Evolutionary conservation across 2,329 filamentous ascomycete species (phyloP).

Genomic region (Sarocladium brachiariae): DNA sequence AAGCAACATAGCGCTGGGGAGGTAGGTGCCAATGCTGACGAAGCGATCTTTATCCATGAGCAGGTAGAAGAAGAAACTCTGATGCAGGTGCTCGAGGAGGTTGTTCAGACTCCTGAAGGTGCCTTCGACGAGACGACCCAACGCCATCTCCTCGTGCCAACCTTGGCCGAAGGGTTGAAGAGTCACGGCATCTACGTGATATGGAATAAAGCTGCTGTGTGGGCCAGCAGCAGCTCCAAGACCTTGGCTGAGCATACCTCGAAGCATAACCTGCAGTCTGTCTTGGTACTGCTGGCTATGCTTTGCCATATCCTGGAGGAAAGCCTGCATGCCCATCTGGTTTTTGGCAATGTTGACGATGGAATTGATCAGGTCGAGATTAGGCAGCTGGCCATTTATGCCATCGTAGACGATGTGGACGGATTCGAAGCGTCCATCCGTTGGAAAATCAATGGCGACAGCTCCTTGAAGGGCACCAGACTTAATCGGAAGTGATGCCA

Average conservation of each 20-base stretch:
- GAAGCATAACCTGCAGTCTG: slow-evolving; percentile 78
- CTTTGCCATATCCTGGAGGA: slow-evolving; percentile 83
- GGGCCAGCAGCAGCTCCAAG: slow-evolving; percentile 76
- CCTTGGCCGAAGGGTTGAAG: slow-evolving; percentile 83
- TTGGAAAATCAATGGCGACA: slow-evolving; percentile 87
- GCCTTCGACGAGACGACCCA: slow-evolving; percentile 84
- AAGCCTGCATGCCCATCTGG: slow-evolving; percentile 84
- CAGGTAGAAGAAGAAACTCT: slow-evolving; percentile 99
- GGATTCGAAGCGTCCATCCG: slow-evolving; percentile 75
- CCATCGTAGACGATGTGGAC: slow-evolving; percentile 93
- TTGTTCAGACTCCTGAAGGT: slow-evolving; percentile 94
- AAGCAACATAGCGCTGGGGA: slow-evolving; percentile 95
- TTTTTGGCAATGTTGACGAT: slow-evolving; percentile 79
- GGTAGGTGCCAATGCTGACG: slow-evolving; percentile 95
- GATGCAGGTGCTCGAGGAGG: slow-evolving; percentile 89
- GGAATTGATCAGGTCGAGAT: slow-evolving; percentile 92
- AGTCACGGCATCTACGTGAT: slow-evolving; percentile 94
- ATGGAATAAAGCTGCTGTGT: slow-evolving; percentile 94
- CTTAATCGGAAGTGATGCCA: slow-evolving; percentile 78
- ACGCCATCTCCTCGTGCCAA: slow-evolving; percentile 96
- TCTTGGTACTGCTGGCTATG: slow-evolving; percentile 73
- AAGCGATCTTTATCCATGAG: slow-evolving; percentile 88
- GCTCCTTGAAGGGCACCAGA: slow-evolving; percentile 90
- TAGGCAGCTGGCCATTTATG: slow-evolving; percentile 90
- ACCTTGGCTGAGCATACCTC: slow-evolving; percentile 88